Conservation (phyloP, 139 green algal genomes). For the Spirogloea muscicola region DNA sequence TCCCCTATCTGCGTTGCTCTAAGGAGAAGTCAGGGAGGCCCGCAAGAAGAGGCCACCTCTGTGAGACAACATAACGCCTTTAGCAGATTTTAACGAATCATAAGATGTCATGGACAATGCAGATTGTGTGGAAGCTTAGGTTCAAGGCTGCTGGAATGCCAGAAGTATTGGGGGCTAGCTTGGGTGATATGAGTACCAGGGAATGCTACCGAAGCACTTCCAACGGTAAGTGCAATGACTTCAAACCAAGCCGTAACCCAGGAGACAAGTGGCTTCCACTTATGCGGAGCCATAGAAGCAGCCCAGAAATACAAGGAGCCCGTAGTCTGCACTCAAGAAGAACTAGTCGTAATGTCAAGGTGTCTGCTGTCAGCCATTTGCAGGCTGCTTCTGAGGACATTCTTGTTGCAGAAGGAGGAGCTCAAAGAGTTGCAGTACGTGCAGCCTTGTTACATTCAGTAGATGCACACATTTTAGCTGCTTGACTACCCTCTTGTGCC, state of each 20-base stretch:
- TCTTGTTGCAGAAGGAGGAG: no score
- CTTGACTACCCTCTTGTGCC: no score
- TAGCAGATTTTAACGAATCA: background rate
- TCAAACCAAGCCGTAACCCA: constrained; percentile 9
- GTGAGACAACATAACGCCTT: background rate
- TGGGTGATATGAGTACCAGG: background rate
- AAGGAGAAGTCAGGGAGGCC: background rate
- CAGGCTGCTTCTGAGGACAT: no score
- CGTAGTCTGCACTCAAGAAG: constrained; percentile 24
- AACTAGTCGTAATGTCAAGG: no score
- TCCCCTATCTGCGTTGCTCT: background rate
- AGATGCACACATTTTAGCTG: no score
- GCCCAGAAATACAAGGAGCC: constrained; percentile 12
- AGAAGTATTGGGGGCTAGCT: background rate
- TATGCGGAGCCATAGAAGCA: background rate
- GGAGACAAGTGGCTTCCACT: background rate
- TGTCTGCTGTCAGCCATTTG: no score
- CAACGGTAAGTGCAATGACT: background rate
- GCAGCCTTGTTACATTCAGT: no score
- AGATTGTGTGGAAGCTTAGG: background rate
- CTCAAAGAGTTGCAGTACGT: no score
- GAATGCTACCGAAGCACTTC: background rate
- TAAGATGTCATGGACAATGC: background rate
- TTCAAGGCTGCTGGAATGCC: background rate
- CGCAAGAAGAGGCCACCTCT: background rate